Base-by-base conservation (phyloP, 257 asterid species). In the Solanum stenotomum region DNA sequence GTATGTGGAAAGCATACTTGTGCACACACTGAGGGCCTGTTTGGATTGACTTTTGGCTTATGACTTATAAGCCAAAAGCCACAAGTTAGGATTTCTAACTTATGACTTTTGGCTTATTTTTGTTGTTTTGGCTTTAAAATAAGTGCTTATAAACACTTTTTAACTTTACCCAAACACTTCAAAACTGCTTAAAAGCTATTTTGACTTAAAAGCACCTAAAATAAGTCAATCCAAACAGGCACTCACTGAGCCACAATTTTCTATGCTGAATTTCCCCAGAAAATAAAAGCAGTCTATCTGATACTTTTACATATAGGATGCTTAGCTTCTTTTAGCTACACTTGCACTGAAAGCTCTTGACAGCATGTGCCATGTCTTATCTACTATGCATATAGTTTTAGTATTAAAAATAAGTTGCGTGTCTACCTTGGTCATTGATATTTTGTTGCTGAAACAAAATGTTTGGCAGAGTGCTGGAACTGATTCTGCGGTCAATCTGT, bases 401-500 rank as follows among this genome's bases (percentile, higher is more conserved):
- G 63, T 71, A 72, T 56, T 72, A 87, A 85, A 67, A 86, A 44
- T 68, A 84, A 65, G 81, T 14, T 5, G 74, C 7, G 14, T 42
- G 63, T 87, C 86, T 89, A 88, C 86, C 90, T 37, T 88, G 76
- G 87, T 77, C 89, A 49, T 49, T 81, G 84, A 78, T 86, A 31
- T 35, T 46, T 88, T 81, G 76, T 92, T 95, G 84, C 92, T 89
- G 74, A 72, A 83, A 88, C 86, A 72, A 61, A 87, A 87, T 74
- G 87, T 90, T 90, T 90, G 92, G 93, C 92, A 97, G 99, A 97
- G 99, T 92, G 95, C 97, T 91, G 99, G 99, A 90, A 97, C 99
- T 63, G 99, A 97, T 84, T 94, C 99, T 33, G 96, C 98, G 89
- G 98, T 97, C 89, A 96, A 94, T 92, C 90, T 97, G 89, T 97